Conservation (phyloP, 345 rosid species). For the Syzygium aromaticum region DNA sequence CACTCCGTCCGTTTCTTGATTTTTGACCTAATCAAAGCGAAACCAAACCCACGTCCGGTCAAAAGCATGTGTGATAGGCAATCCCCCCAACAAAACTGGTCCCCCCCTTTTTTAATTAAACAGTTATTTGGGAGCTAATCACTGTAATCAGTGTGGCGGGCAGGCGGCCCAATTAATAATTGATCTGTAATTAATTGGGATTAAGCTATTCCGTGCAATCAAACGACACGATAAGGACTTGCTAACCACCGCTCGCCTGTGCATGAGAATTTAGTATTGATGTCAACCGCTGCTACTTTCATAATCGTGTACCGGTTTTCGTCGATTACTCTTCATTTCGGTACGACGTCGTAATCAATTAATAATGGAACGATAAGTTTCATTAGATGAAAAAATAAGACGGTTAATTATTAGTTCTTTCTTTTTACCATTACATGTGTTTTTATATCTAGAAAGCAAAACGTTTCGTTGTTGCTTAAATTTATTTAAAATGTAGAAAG, state of each 20-base stretch:
- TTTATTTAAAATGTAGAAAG: background rate
- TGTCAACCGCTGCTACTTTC: background rate
- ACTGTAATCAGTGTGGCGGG: background rate
- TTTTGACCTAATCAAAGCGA: background rate
- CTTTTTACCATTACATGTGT: background rate
- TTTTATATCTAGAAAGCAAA: background rate
- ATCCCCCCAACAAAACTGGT: background rate
- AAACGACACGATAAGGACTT: background rate
- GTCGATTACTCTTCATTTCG: too few relatives aligned
- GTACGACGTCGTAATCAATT: background rate
- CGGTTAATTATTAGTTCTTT: background rate
- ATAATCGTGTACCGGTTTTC: background rate
- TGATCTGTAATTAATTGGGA: background rate
- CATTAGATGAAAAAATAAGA: background rate
- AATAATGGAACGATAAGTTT: background rate
- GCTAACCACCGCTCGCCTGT: background rate
- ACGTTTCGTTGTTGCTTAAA: background rate
- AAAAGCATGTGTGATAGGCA: background rate
- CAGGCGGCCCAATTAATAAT: background rate
- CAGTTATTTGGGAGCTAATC: background rate
- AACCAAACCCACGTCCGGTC: background rate
- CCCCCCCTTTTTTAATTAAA: background rate
- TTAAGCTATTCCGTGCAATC: background rate
- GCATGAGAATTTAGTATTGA: background rate
- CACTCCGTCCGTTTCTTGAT: background rate